Evolutionary conservation across 177 flowering plant species (phyloP).

Genomic region (Vitis hybrid): DNA sequence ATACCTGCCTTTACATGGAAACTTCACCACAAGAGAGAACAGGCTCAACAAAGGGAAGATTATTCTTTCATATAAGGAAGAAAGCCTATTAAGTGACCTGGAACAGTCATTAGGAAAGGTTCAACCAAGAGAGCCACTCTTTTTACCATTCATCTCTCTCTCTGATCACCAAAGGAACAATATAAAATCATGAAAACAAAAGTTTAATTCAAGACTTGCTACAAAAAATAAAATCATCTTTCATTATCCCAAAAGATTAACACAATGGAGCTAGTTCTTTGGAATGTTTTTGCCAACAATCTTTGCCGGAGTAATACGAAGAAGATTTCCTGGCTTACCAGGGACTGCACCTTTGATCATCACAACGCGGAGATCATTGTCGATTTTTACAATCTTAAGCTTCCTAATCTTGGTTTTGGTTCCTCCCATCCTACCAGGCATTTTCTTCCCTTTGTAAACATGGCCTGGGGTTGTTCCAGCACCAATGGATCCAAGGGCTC

Average conservation of each 20-base stretch:
- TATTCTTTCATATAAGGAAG: too few species aligned
- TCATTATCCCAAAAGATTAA: too few species aligned
- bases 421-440: slow-evolving; percentile 99
- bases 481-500: slow-evolving; percentile 89
- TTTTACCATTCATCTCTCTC: not conserved
- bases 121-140: too few species aligned
- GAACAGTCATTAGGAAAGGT: too few species aligned
- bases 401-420: slow-evolving; percentile 83
- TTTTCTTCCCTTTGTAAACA: slow-evolving; percentile 94
- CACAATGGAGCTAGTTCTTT: slow-evolving; percentile 45
- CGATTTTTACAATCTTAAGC: slow-evolving; percentile 86
- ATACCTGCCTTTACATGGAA: too few species aligned
- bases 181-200: not conserved
- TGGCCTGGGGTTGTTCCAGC: slow-evolving; percentile 98
- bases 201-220: too few species aligned
- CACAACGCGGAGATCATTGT: slow-evolving; percentile 71
- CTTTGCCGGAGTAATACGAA: slow-evolving; percentile 92
- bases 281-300: slow-evolving; percentile 95
- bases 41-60: too few species aligned
- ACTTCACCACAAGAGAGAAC: too few species aligned
- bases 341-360: slow-evolving; percentile 96
- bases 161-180: not conserved
- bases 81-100: too few species aligned
- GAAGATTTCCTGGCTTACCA: slow-evolving; percentile 98
- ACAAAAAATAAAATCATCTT: not conserved